These are phyloP conservation scores for Zygotorulaspora chibaensis DNA, from an alignment of 805 yeast species.

Conservation along the genomic window DNA sequence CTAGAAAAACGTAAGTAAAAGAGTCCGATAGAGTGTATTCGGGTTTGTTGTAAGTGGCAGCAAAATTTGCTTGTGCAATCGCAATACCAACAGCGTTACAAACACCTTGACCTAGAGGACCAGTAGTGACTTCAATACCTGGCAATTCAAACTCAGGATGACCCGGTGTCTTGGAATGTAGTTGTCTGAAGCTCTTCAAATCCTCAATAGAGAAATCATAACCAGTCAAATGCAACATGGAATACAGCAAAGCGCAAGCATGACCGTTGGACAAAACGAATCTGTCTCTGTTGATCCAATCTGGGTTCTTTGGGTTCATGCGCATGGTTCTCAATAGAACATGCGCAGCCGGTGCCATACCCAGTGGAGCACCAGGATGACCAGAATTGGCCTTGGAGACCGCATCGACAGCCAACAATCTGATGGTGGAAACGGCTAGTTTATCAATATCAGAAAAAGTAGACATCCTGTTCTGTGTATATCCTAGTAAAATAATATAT, in stretches of 20 bases:
- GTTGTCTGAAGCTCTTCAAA: conserved; percentile 83
- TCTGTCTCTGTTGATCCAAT: conserved; percentile 93
- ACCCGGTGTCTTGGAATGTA: conserved; percentile 91
- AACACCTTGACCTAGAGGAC: conserved; percentile 98
- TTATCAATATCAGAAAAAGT: conserved; percentile 57
- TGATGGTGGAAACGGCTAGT: conserved; percentile 80
- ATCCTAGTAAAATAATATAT: neutral
- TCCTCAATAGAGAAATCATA: conserved; percentile 74
- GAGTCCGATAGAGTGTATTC: conserved; percentile 60
- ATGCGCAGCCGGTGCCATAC: conserved; percentile 95
- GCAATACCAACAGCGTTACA: conserved; percentile 96
- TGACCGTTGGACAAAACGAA: conserved; percentile 95
- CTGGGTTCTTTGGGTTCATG: conserved; percentile 86
- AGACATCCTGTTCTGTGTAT: conserved; percentile 22
- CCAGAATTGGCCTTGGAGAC: conserved; percentile 90
- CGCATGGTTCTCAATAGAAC: conserved; percentile 74
- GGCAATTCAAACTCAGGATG: conserved; percentile 93
- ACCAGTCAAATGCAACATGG: conserved; percentile 81
- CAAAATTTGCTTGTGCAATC: conserved; percentile 85
- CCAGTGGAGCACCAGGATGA: conserved; percentile 99
- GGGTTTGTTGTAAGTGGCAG: conserved; percentile 92
- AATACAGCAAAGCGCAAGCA: conserved; percentile 86
- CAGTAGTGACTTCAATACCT: conserved; percentile 96
- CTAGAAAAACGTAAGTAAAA: conserved; percentile 75
- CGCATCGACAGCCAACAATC: conserved; percentile 82